Percentiles rank a stretch among this genome's conserved stretches.
Conservation (phyloP, 2,329 filamentous ascomycete species). For the Sclerotinia nivalis region DNA sequence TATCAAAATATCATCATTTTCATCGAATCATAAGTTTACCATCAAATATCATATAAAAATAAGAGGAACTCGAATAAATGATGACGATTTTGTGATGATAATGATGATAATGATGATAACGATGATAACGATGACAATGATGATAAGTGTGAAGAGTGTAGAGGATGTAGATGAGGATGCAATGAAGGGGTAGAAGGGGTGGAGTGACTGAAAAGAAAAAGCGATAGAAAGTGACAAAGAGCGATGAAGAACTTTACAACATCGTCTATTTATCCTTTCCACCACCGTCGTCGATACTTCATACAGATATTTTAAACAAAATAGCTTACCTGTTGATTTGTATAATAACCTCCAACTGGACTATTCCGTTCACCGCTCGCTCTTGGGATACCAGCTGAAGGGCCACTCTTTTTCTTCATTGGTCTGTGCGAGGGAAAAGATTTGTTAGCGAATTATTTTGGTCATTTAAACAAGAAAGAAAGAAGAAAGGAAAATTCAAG, state of each 20-base stretch:
- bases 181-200: not conserved
- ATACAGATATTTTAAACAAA: not conserved
- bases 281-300: not conserved
- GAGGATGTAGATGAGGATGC: not conserved
- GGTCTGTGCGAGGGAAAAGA: constrained; percentile 53
- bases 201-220: not conserved
- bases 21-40: not conserved
- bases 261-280: constrained; percentile 11
- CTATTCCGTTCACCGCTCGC: constrained; percentile 64
- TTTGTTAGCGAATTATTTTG: constrained; percentile 32
- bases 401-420: constrained; percentile 64
- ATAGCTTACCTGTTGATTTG: constrained; percentile 20
- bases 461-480: constrained; percentile 12
- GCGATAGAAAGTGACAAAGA: not conserved
- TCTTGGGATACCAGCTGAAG: constrained; percentile 68
- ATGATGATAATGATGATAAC: not conserved
- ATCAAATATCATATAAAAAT: not conserved
- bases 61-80: not conserved
- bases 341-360: constrained; percentile 49
- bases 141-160: not conserved
- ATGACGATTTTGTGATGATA: not conserved
- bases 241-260: constrained; percentile 24
- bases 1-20: constrained; percentile 1
- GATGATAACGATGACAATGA: not conserved
- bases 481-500: constrained; percentile 1